phyloP scores from a whole-genome alignment of 805 yeast genomes.

The Sugiyamaella lignohabitans region DNA sequence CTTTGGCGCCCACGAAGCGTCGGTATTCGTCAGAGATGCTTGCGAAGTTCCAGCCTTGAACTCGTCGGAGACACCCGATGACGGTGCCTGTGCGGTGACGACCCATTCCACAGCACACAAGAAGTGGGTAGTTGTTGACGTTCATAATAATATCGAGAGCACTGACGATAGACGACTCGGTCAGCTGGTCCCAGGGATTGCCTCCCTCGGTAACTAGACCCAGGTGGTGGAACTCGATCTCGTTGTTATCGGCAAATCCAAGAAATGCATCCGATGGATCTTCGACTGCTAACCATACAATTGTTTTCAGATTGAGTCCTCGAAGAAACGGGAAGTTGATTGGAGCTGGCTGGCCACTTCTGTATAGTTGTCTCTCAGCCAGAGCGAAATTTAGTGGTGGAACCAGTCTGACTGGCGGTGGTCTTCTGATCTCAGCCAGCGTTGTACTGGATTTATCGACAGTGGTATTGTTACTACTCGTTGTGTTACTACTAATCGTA shows the following conservation, averaged over 20 bases:
- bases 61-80: constrained; percentile 82
- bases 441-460: neutral
- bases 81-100: constrained; percentile 96
- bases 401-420: constrained; percentile 36
- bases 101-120: constrained; percentile 98
- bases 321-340: constrained; percentile 81
- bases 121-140: constrained; percentile 68
- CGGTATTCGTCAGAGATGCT: constrained; percentile 89
- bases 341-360: constrained; percentile 94
- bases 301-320: constrained; percentile 66
- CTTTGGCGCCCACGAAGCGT: constrained; percentile 85
- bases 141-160: constrained; percentile 73
- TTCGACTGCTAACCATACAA: constrained; percentile 92
- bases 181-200: constrained; percentile 95
- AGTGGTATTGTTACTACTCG: neutral
- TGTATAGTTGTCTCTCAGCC: constrained; percentile 76
- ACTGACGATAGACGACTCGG: constrained; percentile 70
- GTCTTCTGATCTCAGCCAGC: constrained; percentile 8
- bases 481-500: neutral
- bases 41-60: constrained; percentile 99
- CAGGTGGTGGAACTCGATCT: constrained; percentile 73
- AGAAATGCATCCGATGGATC: constrained; percentile 88
- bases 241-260: constrained; percentile 68
- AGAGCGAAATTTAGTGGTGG: constrained; percentile 97
- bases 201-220: constrained; percentile 76